Percentiles rank a stretch among this genome's conserved stretches.
Evolutionary conservation across 305 asterid genomes (phyloP).

Genomic region (Fraxinus albicans): DNA sequence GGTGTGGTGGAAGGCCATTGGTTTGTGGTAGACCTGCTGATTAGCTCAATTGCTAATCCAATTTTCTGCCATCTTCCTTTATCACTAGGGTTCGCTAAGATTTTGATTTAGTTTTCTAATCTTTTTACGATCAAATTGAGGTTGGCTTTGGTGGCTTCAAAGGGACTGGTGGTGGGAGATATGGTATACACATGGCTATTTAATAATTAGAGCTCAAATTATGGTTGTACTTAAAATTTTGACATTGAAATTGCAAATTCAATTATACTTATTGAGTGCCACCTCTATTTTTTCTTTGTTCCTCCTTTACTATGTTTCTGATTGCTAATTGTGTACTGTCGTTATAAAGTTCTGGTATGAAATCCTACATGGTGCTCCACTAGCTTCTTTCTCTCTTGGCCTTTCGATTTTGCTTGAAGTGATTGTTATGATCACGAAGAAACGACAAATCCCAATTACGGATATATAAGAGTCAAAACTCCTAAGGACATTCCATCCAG

Average conservation of each 20-base stretch:
- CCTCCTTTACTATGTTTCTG: neutral
- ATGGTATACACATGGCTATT: conserved; percentile 13
- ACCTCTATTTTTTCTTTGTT: neutral
- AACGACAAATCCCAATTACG: too few relatives aligned
- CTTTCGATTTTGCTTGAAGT: too few relatives aligned
- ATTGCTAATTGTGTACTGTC: neutral
- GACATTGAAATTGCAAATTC: conserved; percentile 17
- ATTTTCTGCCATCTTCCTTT: neutral
- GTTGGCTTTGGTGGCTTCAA: conserved; percentile 1
- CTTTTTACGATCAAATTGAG: neutral
- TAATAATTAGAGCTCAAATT: conserved; percentile 21
- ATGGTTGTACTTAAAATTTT: conserved; percentile 26
- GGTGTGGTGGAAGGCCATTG: conserved; percentile 91
- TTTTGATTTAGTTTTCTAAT: neutral
- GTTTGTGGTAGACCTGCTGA: conserved; percentile 52
- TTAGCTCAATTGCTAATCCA: neutral
- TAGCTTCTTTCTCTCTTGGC: too few relatives aligned
- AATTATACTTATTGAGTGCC: neutral
- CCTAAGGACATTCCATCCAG: too few relatives aligned
- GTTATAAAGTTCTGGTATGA: neutral
- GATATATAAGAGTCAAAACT: too few relatives aligned
- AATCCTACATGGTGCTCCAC: too few relatives aligned
- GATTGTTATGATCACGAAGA: too few relatives aligned
- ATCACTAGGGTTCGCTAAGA: neutral
- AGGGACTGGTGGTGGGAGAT: conserved; percentile 2